Base-by-base conservation (phyloP, 2,329 filamentous ascomycete species). In the Phaeosphaeria sp. region DNA sequence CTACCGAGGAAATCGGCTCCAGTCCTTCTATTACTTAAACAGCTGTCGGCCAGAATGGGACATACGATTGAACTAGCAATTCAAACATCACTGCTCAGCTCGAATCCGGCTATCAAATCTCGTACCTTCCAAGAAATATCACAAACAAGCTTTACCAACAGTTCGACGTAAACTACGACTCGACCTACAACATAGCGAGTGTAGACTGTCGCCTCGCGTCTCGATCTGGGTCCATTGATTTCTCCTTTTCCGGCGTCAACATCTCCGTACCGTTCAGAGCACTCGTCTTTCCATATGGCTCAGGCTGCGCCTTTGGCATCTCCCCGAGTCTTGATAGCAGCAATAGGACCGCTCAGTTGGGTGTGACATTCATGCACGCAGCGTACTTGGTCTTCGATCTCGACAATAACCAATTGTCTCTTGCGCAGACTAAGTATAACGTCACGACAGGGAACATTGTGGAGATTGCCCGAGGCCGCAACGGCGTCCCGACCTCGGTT, bases 371-470 rank as follows among this genome's bases (percentile, higher is more conserved):
- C 30, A 7, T 36, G 11, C 30, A 86, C 55, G 85, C 81, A 53
- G 86, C 86, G 2, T 89, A 88, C 67, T 84, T 88, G 44, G 86
- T 88, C 2, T 88, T 87, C 72, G 85, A 88, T 58, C 77, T 89
- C 17, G 74, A 72, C 22, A 85, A 84, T 72, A 87, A 88, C 70
- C 79, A 87, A 67, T 87, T 88, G 63, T 85, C 83, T 2, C 74
- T 89, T 18, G 86, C 86, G 3, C 84, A 86, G 65, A 87, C 86
- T 2, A 83, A 83, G 58, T 88, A 87, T 79, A 86, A 88, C 30
- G 30, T 36, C 11, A 36, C 30, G 30, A 36, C 30, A 13, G 30
- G 15, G 30, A 36, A 13, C 3, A 36, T 36, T 13, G 30, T 36
- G 30, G 30, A 36, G 11, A 36, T 36, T 36, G 30, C 30, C 15